phyloP scores from a whole-genome alignment of 257 asterid genomes.

The Solanum corneliomulleri region DNA sequence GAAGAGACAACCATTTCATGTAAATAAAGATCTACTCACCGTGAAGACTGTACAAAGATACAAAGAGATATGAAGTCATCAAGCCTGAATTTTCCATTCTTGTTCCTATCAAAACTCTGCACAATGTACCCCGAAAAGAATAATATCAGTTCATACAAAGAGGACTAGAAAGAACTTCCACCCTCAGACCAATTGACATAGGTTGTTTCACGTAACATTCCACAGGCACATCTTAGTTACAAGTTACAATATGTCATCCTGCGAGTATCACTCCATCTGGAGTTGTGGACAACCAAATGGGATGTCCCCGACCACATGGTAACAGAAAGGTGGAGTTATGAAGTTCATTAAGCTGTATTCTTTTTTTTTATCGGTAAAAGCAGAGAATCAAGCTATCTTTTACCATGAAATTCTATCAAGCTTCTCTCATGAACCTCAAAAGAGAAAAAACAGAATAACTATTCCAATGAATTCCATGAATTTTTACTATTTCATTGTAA shows the following conservation, averaged over 20 bases:
- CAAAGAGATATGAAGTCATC: conserved; percentile 69
- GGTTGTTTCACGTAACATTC: not conserved
- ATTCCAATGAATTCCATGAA: not conserved
- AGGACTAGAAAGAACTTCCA: not conserved
- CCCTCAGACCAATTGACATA: not conserved
- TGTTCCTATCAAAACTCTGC: conserved; percentile 69
- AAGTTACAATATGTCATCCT: not conserved
- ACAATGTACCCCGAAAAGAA: not conserved
- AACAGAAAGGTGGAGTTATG: not conserved
- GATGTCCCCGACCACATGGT: not conserved
- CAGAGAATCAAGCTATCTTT: not conserved
- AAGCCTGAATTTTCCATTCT: conserved; percentile 61
- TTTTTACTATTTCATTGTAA: not conserved
- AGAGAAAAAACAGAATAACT: not conserved
- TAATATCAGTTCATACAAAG: not conserved
- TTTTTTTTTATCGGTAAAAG: not conserved
- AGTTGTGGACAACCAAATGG: not conserved
- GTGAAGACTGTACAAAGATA: conserved; percentile 72
- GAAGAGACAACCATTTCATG: not conserved
- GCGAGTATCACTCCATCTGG: not conserved
- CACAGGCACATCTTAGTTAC: not conserved
- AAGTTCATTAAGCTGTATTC: not conserved
- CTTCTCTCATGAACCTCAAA: not conserved
- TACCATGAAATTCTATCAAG: not conserved
- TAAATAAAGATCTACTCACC: conserved; percentile 21